Conservation (phyloP, 345 rosid species). For the Carallia pectinifolia region DNA sequence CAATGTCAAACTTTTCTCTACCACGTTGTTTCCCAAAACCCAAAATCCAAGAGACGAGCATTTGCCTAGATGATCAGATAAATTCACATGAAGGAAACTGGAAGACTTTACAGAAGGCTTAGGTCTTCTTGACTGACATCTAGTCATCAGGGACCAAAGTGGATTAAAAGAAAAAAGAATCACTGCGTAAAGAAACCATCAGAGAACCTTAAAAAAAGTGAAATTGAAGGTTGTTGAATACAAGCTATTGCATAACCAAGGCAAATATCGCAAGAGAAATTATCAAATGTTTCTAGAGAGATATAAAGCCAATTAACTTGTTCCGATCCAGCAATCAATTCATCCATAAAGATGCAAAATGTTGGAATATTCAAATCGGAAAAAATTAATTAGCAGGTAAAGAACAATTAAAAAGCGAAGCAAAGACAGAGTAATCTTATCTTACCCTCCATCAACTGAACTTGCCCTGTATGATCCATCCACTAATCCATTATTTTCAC, state of each 20-base stretch:
- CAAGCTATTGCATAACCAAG: background rate
- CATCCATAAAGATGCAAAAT: background rate
- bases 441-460: constrained; percentile 78
- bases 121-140: background rate
- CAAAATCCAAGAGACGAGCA: background rate
- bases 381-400: background rate
- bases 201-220: background rate
- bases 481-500: constrained; percentile 65
- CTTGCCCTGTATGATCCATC: constrained; percentile 69
- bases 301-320: background rate
- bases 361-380: background rate
- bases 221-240: background rate
- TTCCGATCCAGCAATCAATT: background rate
- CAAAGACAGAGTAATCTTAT: constrained; percentile 8
- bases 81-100: background rate
- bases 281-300: background rate
- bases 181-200: background rate
- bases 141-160: background rate
- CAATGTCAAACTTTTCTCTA: too few species aligned
- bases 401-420: background rate
- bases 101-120: background rate
- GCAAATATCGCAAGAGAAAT: background rate
- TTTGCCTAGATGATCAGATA: background rate
- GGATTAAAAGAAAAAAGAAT: background rate
- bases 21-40: too few species aligned